A percentile compares a stretch with the other conserved stretches of the same genome.
phyloP scores from a whole-genome alignment of 176 grass and related monocot genomes.

The Aegilops longissima region DNA sequence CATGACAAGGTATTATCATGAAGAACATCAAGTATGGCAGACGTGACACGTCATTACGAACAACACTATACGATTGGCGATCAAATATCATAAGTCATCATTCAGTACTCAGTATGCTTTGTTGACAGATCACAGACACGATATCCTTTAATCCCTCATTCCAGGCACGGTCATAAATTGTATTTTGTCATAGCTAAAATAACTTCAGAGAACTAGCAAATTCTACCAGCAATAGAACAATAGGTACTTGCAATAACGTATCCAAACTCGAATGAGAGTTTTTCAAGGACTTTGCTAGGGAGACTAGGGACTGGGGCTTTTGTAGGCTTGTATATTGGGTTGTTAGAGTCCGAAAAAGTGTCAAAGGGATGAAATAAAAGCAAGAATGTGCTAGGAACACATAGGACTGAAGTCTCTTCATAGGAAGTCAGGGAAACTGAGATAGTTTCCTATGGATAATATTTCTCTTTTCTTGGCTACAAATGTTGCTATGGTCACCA shows the following conservation, averaged over 20 bases:
- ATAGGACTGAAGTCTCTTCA: too few species aligned
- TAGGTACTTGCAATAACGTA: background rate
- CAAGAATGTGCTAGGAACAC: too few species aligned
- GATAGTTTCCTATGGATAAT: too few species aligned
- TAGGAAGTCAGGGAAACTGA: too few species aligned
- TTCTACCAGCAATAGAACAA: background rate
- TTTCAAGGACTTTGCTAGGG: background rate
- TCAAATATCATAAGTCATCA: background rate
- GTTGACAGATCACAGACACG: background rate
- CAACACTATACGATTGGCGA: background rate
- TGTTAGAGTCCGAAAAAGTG: too few species aligned
- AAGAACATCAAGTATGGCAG: background rate
- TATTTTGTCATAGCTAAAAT: background rate
- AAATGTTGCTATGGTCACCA: too few species aligned
- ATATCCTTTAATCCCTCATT: constrained; percentile 4
- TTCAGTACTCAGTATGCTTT: background rate
- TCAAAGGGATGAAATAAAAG: too few species aligned
- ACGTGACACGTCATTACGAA: background rate
- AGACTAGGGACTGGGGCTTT: too few species aligned
- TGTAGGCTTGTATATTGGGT: too few species aligned
- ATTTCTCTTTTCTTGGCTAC: too few species aligned
- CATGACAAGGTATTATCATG: background rate
- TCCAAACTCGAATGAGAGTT: background rate
- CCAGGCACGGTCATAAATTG: background rate
- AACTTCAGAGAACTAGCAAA: background rate